A percentile compares a stretch with the other conserved stretches of the same genome.
These are phyloP conservation scores for Aspergillus biplanus DNA, from an alignment of 495 filamentous ascomycete genomes.

Conservation along the genomic window DNA sequence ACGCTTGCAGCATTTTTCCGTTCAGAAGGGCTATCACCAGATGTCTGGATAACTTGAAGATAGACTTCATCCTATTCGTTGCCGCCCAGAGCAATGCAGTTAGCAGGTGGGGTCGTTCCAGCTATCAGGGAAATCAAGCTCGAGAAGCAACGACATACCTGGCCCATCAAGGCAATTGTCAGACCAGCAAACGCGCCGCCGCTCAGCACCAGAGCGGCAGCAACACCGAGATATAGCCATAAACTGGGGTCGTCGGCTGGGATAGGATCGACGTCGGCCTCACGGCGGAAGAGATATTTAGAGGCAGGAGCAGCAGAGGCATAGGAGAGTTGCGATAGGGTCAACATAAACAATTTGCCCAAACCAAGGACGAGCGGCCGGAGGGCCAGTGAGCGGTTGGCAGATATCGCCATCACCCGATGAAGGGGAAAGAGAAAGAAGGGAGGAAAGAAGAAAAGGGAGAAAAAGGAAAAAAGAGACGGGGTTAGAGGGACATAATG, in stretches of 20 bases:
- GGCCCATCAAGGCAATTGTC: constrained; percentile 81
- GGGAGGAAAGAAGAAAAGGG: constrained; percentile 18
- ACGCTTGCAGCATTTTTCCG: constrained; percentile 82
- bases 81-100: constrained; percentile 7
- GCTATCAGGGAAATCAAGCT: neutral
- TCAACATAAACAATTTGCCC: constrained; percentile 52
- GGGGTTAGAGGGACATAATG: constrained; percentile 4
- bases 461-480: constrained; percentile 1
- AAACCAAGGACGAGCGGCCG: constrained; percentile 51
- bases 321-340: constrained; percentile 48
- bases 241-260: constrained; percentile 57
- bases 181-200: constrained; percentile 96
- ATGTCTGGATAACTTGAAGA: constrained; percentile 86
- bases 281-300: constrained; percentile 24
- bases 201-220: constrained; percentile 74
- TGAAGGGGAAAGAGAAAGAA: constrained; percentile 8
- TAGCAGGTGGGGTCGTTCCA: neutral
- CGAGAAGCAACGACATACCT: constrained; percentile 29
- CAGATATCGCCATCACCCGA: constrained; percentile 38
- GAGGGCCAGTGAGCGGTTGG: constrained; percentile 39
- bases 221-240: constrained; percentile 73
- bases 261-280: constrained; percentile 35
- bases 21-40: constrained; percentile 74
- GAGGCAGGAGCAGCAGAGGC: constrained; percentile 46
- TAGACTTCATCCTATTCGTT: constrained; percentile 85